These are phyloP conservation scores for Aleurites moluccanus DNA, from an alignment of 441 rosid species.

Conservation along the genomic window DNA sequence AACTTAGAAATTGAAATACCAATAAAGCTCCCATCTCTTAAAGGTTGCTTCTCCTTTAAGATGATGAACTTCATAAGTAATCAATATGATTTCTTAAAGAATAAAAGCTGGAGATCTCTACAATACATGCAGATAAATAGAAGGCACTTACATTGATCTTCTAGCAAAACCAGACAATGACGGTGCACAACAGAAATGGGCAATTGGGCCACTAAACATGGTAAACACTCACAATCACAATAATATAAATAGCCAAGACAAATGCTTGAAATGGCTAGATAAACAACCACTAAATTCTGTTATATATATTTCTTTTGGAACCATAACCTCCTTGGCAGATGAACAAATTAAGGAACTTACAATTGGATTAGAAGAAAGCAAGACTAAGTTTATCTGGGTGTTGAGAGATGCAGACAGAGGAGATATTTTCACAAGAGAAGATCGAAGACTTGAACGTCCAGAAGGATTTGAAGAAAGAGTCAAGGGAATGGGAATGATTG, in stretches of 20 bases:
- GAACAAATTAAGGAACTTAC: slow-evolving; percentile 50
- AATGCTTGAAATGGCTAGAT: slow-evolving; percentile 54
- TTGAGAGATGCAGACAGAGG: slow-evolving; percentile 57
- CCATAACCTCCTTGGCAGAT: slow-evolving; percentile 37
- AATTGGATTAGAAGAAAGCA: slow-evolving; percentile 41
- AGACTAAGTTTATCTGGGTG: slow-evolving; percentile 58
- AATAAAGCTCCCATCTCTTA: slow-evolving; percentile 30
- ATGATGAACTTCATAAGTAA: slow-evolving; percentile 30
- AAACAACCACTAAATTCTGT: slow-evolving; percentile 42
- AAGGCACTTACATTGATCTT: slow-evolving; percentile 35
- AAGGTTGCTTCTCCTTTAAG: slow-evolving; percentile 44
- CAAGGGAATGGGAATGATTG: slow-evolving; percentile 36
- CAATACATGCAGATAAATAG: slow-evolving; percentile 44
- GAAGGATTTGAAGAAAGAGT: slow-evolving; percentile 40
- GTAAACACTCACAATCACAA: too few relatives aligned
- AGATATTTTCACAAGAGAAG: slow-evolving; percentile 34
- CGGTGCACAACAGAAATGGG: slow-evolving; percentile 27
- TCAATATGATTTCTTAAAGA: slow-evolving; percentile 20
- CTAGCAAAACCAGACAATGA: slow-evolving; percentile 22
- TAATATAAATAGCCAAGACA: slow-evolving; percentile 4
- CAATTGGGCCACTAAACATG: slow-evolving; percentile 38
- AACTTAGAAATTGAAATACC: slow-evolving; percentile 2
- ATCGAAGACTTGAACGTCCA: slow-evolving; percentile 32
- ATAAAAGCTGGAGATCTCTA: slow-evolving; percentile 32
- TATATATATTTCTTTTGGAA: slow-evolving; percentile 53